Percentiles rank a stretch among this genome's conserved stretches.
Evolutionary conservation across 139 green algal genomes (phyloP).

Genomic region (Pleodorina starrii): DNA sequence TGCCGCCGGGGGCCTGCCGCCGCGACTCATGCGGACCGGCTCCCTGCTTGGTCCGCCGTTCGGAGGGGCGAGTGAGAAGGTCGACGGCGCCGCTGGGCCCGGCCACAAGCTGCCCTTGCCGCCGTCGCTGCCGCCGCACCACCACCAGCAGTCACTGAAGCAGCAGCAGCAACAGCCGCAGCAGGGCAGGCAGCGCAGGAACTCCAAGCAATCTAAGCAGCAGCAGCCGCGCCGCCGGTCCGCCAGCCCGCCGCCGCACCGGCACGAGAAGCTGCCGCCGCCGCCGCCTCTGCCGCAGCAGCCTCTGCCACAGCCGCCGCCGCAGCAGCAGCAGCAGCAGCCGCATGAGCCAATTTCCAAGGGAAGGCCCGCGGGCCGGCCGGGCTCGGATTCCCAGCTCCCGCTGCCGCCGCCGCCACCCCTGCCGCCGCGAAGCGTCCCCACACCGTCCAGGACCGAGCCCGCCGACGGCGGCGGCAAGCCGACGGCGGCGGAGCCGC

Average conservation of each 20-base stretch:
- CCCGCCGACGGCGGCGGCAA: not conserved
- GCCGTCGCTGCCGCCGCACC: not conserved
- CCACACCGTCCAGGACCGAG: too few species aligned
- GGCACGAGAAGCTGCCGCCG: not conserved
- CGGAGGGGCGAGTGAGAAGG: not conserved
- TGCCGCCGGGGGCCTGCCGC: not conserved
- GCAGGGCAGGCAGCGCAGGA: not conserved
- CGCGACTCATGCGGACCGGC: not conserved
- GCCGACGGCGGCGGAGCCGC: not conserved
- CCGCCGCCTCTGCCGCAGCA: not conserved
- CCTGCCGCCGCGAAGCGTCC: not conserved
- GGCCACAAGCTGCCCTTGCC: not conserved
- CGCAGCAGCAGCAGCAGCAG: conserved; percentile 2
- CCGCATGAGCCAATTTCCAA: not conserved
- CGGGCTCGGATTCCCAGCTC: not conserved
- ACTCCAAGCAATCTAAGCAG: not conserved
- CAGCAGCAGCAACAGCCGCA: too few species aligned
- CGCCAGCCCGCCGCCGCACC: not conserved
- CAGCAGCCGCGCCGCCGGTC: not conserved
- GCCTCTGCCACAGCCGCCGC: not conserved
- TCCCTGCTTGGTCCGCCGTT: not conserved
- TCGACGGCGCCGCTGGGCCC: not conserved
- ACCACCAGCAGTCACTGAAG: not conserved
- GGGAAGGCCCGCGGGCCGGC: not conserved
- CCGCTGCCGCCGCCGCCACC: not conserved